Evolutionary conservation across 1,284 basidiomycete genomes (phyloP).

Genomic region (Malassezia brasiliensis): DNA sequence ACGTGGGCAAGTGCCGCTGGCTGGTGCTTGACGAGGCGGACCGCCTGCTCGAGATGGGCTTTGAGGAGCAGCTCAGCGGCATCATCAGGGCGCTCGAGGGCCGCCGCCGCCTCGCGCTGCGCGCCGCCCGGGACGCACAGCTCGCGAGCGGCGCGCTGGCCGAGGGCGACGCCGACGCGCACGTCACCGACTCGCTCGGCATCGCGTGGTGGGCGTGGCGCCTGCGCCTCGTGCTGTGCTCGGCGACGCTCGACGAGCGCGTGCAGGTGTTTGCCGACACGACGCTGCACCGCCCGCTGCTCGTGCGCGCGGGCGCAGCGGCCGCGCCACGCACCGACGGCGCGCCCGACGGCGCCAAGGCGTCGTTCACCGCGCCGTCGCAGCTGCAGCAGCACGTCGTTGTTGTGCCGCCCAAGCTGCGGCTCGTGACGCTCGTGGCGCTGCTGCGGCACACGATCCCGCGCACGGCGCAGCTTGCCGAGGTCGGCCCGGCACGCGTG

Average conservation of each 20-base stretch:
- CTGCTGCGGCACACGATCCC: conserved; percentile 59
- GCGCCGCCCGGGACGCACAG: conserved; percentile 56
- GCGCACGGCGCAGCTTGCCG: conserved; percentile 48
- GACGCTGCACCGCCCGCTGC: conserved; percentile 56
- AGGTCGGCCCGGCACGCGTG: conserved; percentile 53
- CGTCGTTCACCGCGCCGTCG: conserved; percentile 73
- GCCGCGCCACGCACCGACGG: background rate
- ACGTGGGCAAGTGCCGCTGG: conserved; percentile 87
- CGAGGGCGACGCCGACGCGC: conserved; percentile 19
- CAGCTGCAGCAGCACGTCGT: conserved; percentile 91
- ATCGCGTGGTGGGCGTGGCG: conserved; percentile 51
- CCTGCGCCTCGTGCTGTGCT: conserved; percentile 80
- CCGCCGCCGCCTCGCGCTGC: conserved; percentile 29
- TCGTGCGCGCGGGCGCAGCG: conserved; percentile 48
- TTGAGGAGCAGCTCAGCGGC: conserved; percentile 55
- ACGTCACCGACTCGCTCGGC: conserved; percentile 33
- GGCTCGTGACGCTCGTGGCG: conserved; percentile 80
- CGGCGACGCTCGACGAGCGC: conserved; percentile 87
- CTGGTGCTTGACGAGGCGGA: conserved; percentile 95
- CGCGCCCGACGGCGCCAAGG: background rate
- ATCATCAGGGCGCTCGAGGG: conserved; percentile 57
- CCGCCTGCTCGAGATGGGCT: conserved; percentile 61
- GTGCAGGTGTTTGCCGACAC: conserved; percentile 85
- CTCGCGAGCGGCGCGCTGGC: conserved; percentile 13
- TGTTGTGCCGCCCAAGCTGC: conserved; percentile 81